Base-by-base conservation (phyloP, 2,329 filamentous ascomycete species). In the Colletotrichum godetiae region DNA sequence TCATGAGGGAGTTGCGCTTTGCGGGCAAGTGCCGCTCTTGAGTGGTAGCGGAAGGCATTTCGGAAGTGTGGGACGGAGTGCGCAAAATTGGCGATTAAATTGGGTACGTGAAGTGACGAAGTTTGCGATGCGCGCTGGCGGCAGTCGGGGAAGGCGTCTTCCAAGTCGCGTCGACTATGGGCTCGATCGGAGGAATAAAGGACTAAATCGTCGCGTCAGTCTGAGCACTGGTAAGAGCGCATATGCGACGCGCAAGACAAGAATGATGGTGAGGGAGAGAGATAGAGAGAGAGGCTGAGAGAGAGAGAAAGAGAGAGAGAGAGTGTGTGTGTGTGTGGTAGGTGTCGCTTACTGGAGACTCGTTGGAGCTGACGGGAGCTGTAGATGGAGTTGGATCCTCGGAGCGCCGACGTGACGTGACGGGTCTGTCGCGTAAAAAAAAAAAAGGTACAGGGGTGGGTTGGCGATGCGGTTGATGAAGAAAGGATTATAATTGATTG, bases 1-100 rank as follows among this genome's bases (percentile, higher is more conserved):
- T 86, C 82, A 94, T 88, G 75, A 93, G 86, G 76, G 90, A 91
- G 81, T 94, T 94, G 80, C 88, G 87, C 83, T 86, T 86, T 77
- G 85, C 83, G 42, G 92, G 92, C 75, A 94, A 85, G 60, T 80
- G 82, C 81, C 90, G 80, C 69, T 77, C 76, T 63, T 79, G 76
- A 52, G 80, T 80, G 84, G 87, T 87, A 71, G 80, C 78, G 74
- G 74, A 76, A 63, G 74, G 73, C 74, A 75, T 75, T 31, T 58
- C 57, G 56, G 62, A 42, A 15, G 19, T n/a, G 46, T n/a, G 42
- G 42, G 49, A 42, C 13, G n/a, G 11, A 52, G 19, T n/a, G 70
- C 70, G 70, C 60, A 55, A 58, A 55, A 13, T 33, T 59, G 49
- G 35, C 31, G 67, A 70, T 70, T 63, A 63, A 52, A 31, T 64